Percentiles rank a stretch among this genome's conserved stretches.
These are phyloP conservation scores for Ustilago trichophora DNA, from an alignment of 1,284 basidiomycete species.

Conservation along the genomic window DNA sequence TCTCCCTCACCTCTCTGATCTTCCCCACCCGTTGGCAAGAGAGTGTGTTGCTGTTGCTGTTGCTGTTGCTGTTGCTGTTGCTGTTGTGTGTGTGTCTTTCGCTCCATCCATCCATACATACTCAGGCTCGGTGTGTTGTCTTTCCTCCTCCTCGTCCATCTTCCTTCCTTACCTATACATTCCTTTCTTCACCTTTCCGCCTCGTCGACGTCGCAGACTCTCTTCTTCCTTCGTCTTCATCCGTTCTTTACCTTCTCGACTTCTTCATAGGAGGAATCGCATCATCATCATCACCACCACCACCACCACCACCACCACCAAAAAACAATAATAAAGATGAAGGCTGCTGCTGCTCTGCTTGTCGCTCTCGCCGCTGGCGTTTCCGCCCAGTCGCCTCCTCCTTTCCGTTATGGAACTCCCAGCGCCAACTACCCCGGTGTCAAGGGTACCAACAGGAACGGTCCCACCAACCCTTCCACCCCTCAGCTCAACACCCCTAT, in stretches of 20 bases:
- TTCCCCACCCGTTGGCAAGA: neutral
- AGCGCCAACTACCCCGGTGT: conserved; percentile 55
- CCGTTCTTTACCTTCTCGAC: conserved; percentile 6
- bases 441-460: conserved; percentile 44
- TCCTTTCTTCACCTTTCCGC: conserved; percentile 4
- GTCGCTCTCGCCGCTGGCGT: conserved; percentile 32
- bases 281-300: conserved; percentile 7
- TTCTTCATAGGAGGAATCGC: conserved; percentile 2
- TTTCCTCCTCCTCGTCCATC: conserved; percentile 6
- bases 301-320: conserved; percentile 1
- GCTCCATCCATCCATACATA: neutral
- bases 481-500: conserved; percentile 59
- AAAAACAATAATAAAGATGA: conserved; percentile 16
- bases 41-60: neutral
- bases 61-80: too few species aligned
- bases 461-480: conserved; percentile 57
- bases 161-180: neutral
- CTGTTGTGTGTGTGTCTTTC: neutral
- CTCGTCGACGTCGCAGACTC: neutral
- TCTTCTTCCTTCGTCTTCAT: conserved; percentile 5
- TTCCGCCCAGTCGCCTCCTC: conserved; percentile 32
- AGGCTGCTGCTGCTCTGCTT: conserved; percentile 38
- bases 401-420: conserved; percentile 61
- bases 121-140: neutral
- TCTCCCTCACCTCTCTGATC: neutral